phyloP scores from a whole-genome alignment of 495 filamentous ascomycete species.

The Haplographium delicatum region DNA sequence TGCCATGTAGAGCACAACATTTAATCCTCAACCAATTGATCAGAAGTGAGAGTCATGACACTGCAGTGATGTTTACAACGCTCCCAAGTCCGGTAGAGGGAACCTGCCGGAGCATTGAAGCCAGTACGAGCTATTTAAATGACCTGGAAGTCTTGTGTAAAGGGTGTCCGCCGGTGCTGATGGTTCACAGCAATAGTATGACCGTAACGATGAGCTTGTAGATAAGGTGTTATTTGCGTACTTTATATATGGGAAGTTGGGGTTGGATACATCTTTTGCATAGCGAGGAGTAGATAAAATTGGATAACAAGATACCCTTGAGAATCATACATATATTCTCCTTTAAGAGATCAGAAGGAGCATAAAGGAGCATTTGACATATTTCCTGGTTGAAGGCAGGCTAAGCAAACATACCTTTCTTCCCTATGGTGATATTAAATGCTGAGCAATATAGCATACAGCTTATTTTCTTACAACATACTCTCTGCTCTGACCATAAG shows the following conservation, averaged over 20 bases:
- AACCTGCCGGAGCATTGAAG: slow-evolving; percentile 61
- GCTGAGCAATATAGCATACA: too few relatives aligned
- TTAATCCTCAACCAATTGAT: slow-evolving; percentile 84
- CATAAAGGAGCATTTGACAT: too few relatives aligned
- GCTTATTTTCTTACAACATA: slow-evolving; percentile 18
- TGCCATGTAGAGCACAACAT: slow-evolving; percentile 77
- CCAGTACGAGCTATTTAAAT: slow-evolving; percentile 64
- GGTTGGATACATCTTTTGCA: neutral
- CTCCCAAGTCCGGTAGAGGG: slow-evolving; percentile 73
- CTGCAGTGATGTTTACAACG: slow-evolving; percentile 79
- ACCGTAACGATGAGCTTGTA: slow-evolving; percentile 66
- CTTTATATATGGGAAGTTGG: neutral
- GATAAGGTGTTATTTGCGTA: neutral
- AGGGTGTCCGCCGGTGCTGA: slow-evolving; percentile 59
- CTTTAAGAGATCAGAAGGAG: slow-evolving; percentile 17
- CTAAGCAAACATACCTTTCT: too few relatives aligned
- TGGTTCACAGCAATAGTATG: slow-evolving; percentile 89
- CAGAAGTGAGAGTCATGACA: slow-evolving; percentile 59
- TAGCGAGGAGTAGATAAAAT: neutral
- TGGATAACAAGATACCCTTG: neutral
- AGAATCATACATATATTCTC: neutral
- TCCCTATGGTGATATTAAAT: too few relatives aligned
- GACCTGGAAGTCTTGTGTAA: slow-evolving; percentile 73
- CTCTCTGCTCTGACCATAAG: slow-evolving; percentile 1
- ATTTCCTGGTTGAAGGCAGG: too few relatives aligned